Conservation (phyloP, 2,329 filamentous ascomycete genomes). For the Pseudopithomyces chartarum region DNA sequence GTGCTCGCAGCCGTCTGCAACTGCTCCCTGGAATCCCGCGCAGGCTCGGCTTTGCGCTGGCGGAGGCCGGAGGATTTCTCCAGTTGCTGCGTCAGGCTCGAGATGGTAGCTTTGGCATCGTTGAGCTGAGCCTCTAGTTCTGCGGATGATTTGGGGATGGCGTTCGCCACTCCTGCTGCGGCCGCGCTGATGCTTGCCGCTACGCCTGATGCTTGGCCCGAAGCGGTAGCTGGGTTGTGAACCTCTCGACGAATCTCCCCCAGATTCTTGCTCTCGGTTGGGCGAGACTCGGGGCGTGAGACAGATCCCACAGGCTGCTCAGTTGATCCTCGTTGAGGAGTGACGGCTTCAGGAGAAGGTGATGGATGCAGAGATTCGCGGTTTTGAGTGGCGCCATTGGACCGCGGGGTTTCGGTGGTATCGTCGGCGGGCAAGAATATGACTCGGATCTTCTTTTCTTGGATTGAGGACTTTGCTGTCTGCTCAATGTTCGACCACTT, state of each 20-base stretch:
- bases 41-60: conserved; percentile 72
- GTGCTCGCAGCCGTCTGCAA: conserved; percentile 57
- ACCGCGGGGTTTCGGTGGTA: conserved; percentile 34
- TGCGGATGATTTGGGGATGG: conserved; percentile 56
- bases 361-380: conserved; percentile 53
- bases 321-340: conserved; percentile 47
- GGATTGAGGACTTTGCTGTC: conserved; percentile 74
- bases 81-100: conserved; percentile 66
- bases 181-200: conserved; percentile 50
- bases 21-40: conserved; percentile 57
- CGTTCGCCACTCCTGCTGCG: conserved; percentile 55
- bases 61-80: conserved; percentile 69
- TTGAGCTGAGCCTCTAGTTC: conserved; percentile 75
- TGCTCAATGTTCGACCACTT: conserved; percentile 79
- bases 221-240: conserved; percentile 47
- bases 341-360: conserved; percentile 57
- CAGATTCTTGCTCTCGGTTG: conserved; percentile 45
- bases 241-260: conserved; percentile 49
- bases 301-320: conserved; percentile 42
- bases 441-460: conserved; percentile 96
- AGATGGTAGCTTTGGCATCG: conserved; percentile 75
- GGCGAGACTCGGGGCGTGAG: conserved; percentile 46
- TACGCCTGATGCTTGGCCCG: conserved; percentile 22
- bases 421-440: conserved; percentile 74
- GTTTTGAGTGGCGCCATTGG: conserved; percentile 42